phyloP scores from a whole-genome alignment of 192 early-diverging fungal species.

The Haplosporangium gracile region DNA sequence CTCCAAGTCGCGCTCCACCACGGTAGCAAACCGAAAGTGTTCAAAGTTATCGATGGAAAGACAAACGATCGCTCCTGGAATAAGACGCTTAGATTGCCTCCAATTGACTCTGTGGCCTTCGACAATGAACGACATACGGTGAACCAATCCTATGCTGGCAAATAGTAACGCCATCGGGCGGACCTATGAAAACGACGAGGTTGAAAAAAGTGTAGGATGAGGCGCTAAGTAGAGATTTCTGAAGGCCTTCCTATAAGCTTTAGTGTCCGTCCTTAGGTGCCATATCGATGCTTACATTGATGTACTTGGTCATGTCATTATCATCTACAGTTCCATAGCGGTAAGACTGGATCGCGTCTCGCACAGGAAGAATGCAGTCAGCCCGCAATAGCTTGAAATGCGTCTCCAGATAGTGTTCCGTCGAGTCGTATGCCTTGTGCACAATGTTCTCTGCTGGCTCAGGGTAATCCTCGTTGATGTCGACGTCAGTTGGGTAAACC shows the following conservation, averaged over 20 bases:
- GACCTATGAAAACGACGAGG: slow-evolving; percentile 37
- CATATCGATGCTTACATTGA: slow-evolving; percentile 18
- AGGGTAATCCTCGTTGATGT: slow-evolving; percentile 48
- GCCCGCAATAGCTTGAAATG: slow-evolving; percentile 66
- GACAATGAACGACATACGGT: slow-evolving; percentile 63
- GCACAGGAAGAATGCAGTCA: slow-evolving; percentile 65
- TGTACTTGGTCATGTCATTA: slow-evolving; percentile 41
- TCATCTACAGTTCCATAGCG: slow-evolving; percentile 28
- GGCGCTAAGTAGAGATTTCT: not conserved
- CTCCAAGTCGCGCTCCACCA: slow-evolving; percentile 55
- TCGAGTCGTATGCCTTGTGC: slow-evolving; percentile 56
- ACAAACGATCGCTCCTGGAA: slow-evolving; percentile 67
- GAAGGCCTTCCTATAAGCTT: not conserved
- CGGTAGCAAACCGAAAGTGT: slow-evolving; percentile 61
- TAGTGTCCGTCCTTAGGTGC: slow-evolving; percentile 1
- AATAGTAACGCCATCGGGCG: slow-evolving; percentile 61
- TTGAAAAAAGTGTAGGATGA: not conserved
- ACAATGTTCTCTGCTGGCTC: slow-evolving; percentile 62
- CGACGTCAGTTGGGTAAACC: slow-evolving; percentile 17
- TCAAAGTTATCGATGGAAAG: slow-evolving; percentile 65
- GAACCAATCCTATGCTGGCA: slow-evolving; percentile 53
- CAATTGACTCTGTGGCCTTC: slow-evolving; percentile 62
- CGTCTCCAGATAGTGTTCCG: slow-evolving; percentile 65
- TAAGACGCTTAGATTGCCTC: slow-evolving; percentile 64
- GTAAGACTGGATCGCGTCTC: slow-evolving; percentile 57